Percentiles rank a stretch among this genome's conserved stretches.
Conservation (phyloP, 2,329 filamentous ascomycete species). For the Aspergillus tanneri region DNA sequence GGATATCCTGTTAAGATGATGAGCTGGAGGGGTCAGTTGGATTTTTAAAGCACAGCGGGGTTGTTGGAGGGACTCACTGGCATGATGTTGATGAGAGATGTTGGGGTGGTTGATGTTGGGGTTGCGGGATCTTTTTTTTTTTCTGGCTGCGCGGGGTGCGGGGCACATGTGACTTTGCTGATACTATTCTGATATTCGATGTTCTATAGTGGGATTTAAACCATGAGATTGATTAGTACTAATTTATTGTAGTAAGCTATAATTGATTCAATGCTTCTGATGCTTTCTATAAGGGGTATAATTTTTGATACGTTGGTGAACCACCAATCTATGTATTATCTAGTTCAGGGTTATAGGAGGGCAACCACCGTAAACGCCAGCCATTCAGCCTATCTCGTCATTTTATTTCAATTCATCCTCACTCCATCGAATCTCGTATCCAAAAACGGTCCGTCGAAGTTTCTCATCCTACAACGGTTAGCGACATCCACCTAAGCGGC, state of each 20-base stretch:
- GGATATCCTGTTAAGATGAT: constrained; percentile 63
- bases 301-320: background rate
- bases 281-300: background rate
- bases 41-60: background rate
- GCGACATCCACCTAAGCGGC: background rate
- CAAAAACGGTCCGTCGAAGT: constrained; percentile 77
- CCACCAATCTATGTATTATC: background rate
- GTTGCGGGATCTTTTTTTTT: constrained; percentile 8
- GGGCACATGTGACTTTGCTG: constrained; percentile 17
- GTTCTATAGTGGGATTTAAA: too few relatives aligned
- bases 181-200: too few relatives aligned
- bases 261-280: background rate
- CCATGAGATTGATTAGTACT: too few relatives aligned
- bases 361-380: background rate
- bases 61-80: constrained; percentile 27
- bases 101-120: constrained; percentile 21
- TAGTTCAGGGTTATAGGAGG: background rate
- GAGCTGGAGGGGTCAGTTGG: constrained; percentile 44
- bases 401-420: constrained; percentile 28
- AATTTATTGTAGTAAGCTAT: background rate
- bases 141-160: constrained; percentile 13
- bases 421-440: constrained; percentile 69
- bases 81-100: constrained; percentile 23
- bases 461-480: constrained; percentile 61
- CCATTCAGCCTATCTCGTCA: background rate